Evolutionary conservation across 1,139 yeast species (phyloP), one percentile per base, ranked within the genome.

Genomic region (Taphrina flavorubra): DNA sequence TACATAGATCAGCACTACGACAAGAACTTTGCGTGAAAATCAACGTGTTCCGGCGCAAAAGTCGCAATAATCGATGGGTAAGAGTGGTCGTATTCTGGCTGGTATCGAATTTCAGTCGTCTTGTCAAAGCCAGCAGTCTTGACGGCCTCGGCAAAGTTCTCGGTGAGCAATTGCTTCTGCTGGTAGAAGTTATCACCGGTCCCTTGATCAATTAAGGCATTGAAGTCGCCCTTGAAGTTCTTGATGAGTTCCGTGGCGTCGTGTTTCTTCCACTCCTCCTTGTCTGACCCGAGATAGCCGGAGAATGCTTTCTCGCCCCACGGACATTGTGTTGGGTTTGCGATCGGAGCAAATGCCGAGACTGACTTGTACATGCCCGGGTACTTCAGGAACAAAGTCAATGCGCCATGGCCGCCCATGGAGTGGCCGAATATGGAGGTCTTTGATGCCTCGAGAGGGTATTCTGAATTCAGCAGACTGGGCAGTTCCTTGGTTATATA

Each of bases 391-490:
- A 85, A 92, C 16, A 96, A 87, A 69, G 88, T 81, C 71, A 94
- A 80, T 0, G 99, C 97, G 68, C 99, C 99, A 77, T 85, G 91
- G 0, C 99, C 99, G 63, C 99, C 99, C 98, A 94, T 94, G 1
- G 99, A 94, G 78, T 94, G 67, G 6, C 67, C 67, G 20, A 55
- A 63, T 72, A 94, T 86, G 37, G 94, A 85, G 68, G 87, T 83
- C 63, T 84, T 87, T 44, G 79, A 76, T 69, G 85, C 81, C 76
- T 90, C 88, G 72, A 90, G 80, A 11, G 82, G 74, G 74, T 83
- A 89, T 58, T 84, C 80, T 20, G 76, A 71, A 10, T 81, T 78
- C 72, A 90, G 79, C 67, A 78, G 78, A 6, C 74, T 73, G 46
- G 88, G 90, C 71, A 94, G 82, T 77, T 94, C 99, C 59, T 84